Evolutionary conservation across 768 basidiomycete genomes (phyloP), one percentile per base, ranked within the genome.

Genomic region (Suillus subaureus): DNA sequence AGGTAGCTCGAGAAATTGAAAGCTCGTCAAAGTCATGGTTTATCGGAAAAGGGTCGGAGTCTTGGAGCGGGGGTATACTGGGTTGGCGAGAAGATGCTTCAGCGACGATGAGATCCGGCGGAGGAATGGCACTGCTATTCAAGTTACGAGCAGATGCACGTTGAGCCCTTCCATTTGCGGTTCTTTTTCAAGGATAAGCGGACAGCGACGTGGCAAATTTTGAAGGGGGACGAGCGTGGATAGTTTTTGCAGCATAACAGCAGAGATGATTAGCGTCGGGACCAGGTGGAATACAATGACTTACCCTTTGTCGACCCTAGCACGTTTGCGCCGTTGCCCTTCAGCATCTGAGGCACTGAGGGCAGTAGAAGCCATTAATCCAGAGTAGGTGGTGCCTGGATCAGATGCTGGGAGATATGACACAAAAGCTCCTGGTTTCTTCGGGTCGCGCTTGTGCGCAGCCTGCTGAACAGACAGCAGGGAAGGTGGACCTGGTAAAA

Each of bases 341-440:
- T 89, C 89, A 70, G 84, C 74, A 71, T 87, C 87, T 68, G 72
- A 67, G 64, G 85, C 82, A 72, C 84, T 81, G 68, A 88, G 82
- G 73, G 89, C 51, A 51, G 51, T 85, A 67, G 86, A 85, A 69
- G 87, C 84, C 81, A 88, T 84, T 74, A 90, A 84, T 66, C 89
- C 91, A 75, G 90, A 87, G 82, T 93, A 95, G 31, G 93, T 95
- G 71, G 93, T 90, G 74, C 93, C 93, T 68, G 93, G 93, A 83
- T 95, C 93, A 73, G 88, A 87, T 68, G 87, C 79, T 56, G 93
- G 92, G 74, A 95, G 83, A 83, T 94, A 95, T 67, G 93, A 93
- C 78, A 87, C 82, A 66, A 84, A 79, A 69, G 84, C 80, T 69
- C 84, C 77, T 61, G 89, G 86, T 79, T 94, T 93, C 82, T 85